Base-by-base conservation (phyloP, 169 alveolate genomes). In the Eimeria sp. region DNA sequence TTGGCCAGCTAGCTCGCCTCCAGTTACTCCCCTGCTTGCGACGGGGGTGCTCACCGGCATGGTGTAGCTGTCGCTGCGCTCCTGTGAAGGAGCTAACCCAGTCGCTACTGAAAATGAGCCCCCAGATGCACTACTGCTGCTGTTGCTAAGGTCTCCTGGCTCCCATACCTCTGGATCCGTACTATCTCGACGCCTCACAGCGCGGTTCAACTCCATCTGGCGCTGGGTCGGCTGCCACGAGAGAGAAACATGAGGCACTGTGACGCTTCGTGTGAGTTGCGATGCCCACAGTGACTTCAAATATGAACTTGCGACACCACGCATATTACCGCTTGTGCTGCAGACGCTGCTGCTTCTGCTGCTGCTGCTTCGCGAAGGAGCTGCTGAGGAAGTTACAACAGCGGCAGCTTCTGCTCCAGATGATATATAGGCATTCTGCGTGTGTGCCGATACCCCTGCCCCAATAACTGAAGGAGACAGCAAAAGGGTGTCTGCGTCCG, bases 291-390 rank as follows among this genome's bases (percentile, higher is more conserved):
- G 56, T 30, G 90, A 83, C 60, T 83, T 83, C 56, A 83, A 83
- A 54, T 52, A 56, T n/a, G 90, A 56, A 83, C 27, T 83, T 33
- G 77, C 58, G 27, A 40, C 58, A 60, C 56, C 60, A 3, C 33
- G 90, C n/a, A 54, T 37, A 60, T 37, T 83, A 60, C 90, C 54
- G 90, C 90, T 83, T 49, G 90, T 54, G 76, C 90, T 83, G 60
- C 90, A 56, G 16, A 60, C 90, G 58, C 90, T 83, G 58, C 90
- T 83, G 90, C 90, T 83, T 56, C 90, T 83, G 90, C 90, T 83
- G 90, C 90, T 83, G 90, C 90, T 58, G 37, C 90, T 33, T 37
- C 60, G 76, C 71, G 90, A 83, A n/a, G 90, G 90, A 25, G 90
- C 76, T 30, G 76, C 90, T 6, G 90, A 54, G 27, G 46, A 58